Evolutionary conservation across 352 stramenopile genomes (phyloP).

Genomic region (Phytophthora sansomeana): DNA sequence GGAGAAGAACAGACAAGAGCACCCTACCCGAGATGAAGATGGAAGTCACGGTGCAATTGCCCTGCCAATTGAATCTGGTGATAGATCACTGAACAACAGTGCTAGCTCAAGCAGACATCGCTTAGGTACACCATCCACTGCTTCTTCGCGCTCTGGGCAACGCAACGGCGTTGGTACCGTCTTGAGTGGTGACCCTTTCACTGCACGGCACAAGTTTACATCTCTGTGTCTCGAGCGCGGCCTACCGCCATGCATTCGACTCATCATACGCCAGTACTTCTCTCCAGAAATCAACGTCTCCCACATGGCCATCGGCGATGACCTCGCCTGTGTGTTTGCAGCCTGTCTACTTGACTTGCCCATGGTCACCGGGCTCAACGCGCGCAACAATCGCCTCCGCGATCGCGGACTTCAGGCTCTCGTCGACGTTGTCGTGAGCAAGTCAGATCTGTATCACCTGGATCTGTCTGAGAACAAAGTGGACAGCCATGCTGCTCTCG

Average conservation of each 20-base stretch:
- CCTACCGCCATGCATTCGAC: conserved; percentile 72
- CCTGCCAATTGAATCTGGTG: conserved; percentile 5
- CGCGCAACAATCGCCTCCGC: conserved; percentile 86
- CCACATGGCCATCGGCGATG: conserved; percentile 84
- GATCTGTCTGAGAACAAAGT: conserved; percentile 92
- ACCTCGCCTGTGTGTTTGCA: conserved; percentile 75
- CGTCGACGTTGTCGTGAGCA: conserved; percentile 74
- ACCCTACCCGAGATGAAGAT: conserved; percentile 30
- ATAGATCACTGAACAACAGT: conserved; percentile 5
- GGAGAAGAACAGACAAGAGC: conserved; percentile 27
- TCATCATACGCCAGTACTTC: conserved; percentile 84
- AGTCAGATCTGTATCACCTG: conserved; percentile 75
- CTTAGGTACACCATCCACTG: background rate
- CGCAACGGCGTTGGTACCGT: conserved; percentile 10
- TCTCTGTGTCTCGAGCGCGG: conserved; percentile 78
- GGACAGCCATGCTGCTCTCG: conserved; percentile 63
- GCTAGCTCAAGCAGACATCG: conserved; percentile 1
- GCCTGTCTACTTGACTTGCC: conserved; percentile 73
- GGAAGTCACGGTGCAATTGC: conserved; percentile 14
- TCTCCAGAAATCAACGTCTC: conserved; percentile 86
- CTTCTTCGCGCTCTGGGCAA: conserved; percentile 12
- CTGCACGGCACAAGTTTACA: conserved; percentile 79
- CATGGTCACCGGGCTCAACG: conserved; percentile 82
- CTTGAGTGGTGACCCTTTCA: conserved; percentile 46
- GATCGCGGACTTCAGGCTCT: conserved; percentile 80